A percentile compares a stretch with the other conserved stretches of the same genome.
Evolutionary conservation across 768 basidiomycete species (phyloP).

Genomic region (Fibroporia radiculosa): DNA sequence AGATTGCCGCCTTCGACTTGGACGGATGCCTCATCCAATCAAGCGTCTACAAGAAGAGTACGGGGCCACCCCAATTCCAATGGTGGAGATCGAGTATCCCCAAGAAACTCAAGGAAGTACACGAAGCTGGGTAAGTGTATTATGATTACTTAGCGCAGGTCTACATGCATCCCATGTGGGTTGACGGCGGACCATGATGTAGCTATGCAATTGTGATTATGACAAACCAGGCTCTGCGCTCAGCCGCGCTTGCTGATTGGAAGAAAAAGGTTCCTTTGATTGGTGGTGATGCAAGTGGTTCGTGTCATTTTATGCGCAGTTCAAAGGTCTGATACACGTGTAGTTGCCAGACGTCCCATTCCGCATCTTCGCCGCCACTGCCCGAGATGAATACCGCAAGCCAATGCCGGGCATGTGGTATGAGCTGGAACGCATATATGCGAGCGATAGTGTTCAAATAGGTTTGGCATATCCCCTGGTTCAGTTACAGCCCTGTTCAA

Average conservation of each 20-base stretch:
- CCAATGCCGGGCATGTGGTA: constrained; percentile 87
- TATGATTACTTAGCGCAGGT: background rate
- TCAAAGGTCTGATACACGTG: background rate
- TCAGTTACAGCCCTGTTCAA: background rate
- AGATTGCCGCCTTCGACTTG: constrained; percentile 77
- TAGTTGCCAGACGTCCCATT: constrained; percentile 75
- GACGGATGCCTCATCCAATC: constrained; percentile 76
- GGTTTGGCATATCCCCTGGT: constrained; percentile 33
- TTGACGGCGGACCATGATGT: too few relatives aligned
- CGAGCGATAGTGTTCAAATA: constrained; percentile 49
- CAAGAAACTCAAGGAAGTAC: constrained; percentile 49
- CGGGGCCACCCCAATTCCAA: constrained; percentile 44
- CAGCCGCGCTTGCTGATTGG: constrained; percentile 51
- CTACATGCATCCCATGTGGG: background rate
- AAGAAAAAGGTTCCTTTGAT: constrained; percentile 69
- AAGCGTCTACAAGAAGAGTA: constrained; percentile 35
- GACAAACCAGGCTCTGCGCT: constrained; percentile 66
- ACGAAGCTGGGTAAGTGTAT: constrained; percentile 54
- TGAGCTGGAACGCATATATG: constrained; percentile 57
- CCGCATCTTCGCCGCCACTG: constrained; percentile 68
- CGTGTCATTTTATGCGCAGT: background rate
- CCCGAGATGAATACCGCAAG: constrained; percentile 72
- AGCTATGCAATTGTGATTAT: constrained; percentile 72
- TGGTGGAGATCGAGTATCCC: constrained; percentile 74
- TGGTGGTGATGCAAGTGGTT: constrained; percentile 44